phyloP scores from a whole-genome alignment of 106 monocot species.

The Dioscorea dumetorum region DNA sequence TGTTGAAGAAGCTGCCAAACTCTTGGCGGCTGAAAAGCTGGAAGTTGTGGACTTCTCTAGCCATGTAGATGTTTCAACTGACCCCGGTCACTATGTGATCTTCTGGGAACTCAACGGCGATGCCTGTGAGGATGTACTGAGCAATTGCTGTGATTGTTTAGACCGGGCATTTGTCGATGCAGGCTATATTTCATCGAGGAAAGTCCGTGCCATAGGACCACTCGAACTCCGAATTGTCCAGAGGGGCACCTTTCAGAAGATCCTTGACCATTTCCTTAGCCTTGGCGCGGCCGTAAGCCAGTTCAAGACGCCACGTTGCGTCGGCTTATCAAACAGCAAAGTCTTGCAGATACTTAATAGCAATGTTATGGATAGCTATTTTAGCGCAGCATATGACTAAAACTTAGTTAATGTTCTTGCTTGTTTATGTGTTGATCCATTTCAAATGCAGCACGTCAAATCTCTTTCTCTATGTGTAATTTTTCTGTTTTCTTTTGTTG shows the following conservation, averaged over 20 bases:
- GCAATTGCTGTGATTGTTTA: conserved; percentile 48
- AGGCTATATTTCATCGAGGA: conserved; percentile 64
- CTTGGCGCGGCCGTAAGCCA: conserved; percentile 68
- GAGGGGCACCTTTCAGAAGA: conserved; percentile 69
- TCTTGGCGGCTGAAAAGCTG: conserved; percentile 54
- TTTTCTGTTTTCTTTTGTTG: no score
- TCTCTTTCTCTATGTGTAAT: no score
- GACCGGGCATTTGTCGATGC: conserved; percentile 69
- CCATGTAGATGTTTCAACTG: conserved; percentile 45
- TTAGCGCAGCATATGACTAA: conserved; percentile 50
- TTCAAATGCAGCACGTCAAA: no score
- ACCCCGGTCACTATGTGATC: conserved; percentile 86
- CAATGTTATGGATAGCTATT: conserved; percentile 35
- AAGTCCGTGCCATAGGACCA: conserved; percentile 37
- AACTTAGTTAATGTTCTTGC: not conserved
- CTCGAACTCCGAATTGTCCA: conserved; percentile 66
- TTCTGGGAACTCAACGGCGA: conserved; percentile 75
- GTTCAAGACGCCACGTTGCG: conserved; percentile 78
- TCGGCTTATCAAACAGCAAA: conserved; percentile 22
- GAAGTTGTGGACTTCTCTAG: conserved; percentile 84
- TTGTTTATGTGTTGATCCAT: no score
- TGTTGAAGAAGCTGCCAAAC: conserved; percentile 48
- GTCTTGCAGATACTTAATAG: conserved; percentile 63
- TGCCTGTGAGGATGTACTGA: conserved; percentile 44
- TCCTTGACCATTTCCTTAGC: conserved; percentile 52